Evolutionary conservation across 768 basidiomycete species (phyloP), one percentile per base, ranked within the genome.

Genomic region (Mycena rebaudengoi): DNA sequence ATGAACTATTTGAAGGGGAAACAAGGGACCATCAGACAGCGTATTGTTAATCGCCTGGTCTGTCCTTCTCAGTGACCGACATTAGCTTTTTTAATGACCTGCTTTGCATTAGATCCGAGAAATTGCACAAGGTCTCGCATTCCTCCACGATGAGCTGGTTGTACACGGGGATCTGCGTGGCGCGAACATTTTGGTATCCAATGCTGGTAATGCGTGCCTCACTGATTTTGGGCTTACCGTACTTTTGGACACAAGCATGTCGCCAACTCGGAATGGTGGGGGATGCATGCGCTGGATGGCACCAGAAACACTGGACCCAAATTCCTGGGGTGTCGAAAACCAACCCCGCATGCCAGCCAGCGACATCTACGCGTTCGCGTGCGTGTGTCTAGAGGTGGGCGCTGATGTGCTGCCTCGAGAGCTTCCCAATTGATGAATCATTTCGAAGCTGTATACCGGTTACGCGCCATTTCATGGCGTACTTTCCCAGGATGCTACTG

Each of bases 271-370:
- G 21, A 45, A 62, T n/a, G 61, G 66, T 10, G 59, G 59, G 6
- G 60, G 66, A 1, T 61, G 60, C 39, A 60, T 62, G n/a, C 50
- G 66, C 14, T 70, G 69, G 69, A 67, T 70, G 66, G 69, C 66
- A 2, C 69, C 69, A 0, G 69, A 70, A 32, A 43, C 56, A 3
- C 33, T 70, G 13, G 32, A 65, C 25, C 69, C 69, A 3, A 39
- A 16, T 5, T 55, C 57, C 1, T 69, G 45, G 16, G 65, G 59
- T 18, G 40, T 60, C 4, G 23, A 51, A 18, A 37, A 56, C 12
- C 54, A 43, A 7, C 41, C 14, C 6, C 55, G 46, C 12, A 62
- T 45, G 1, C 40, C 46, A 1, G 56, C 65, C 13, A 63, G 61
- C 28, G 66, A 67, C 26, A 60, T 64, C 7, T 67, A 67, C 21